Evolutionary conservation across 768 basidiomycete genomes (phyloP), one percentile per base, ranked within the genome.

Genomic region (Boletus vinaceobasis): DNA sequence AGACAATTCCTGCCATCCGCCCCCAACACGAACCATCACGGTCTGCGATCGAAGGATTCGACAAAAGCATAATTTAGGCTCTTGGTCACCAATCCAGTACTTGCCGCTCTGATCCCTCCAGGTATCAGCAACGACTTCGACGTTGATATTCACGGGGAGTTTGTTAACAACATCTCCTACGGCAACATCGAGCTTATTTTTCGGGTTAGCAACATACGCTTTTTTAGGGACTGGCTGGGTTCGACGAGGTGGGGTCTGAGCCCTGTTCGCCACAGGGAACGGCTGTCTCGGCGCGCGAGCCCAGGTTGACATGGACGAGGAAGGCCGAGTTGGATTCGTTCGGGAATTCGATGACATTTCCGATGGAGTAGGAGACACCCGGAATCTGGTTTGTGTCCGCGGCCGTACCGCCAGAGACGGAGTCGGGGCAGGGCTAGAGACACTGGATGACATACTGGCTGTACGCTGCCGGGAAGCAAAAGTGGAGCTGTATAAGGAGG

Each of bases 11-110:
- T 83, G 76, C 94, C 94, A 98, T 17, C 95, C 95, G 35, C 95
- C 95, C 27, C 94, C 94, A 14, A 97, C 92, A 55, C 94, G 83
- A 42, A 98, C 94, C 94, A 97, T 97, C 58, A 96, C 93, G 0
- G 90, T 93, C 63, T 93, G 89, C 1, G 89, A 93, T 11, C 93
- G 85, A 27, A 96, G 73, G 43, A 96, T 96, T 27, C 94, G 82
- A 69, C 93, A 93, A 70, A 93, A 96, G 70, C 92, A 95, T 32
- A 96, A 75, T 69, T 86, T 93, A 7, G 92, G 84, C 48, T 95
- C 91, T 61, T 91, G 84, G 60, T 92, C 87, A 14, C 95, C 95
- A 61, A 96, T 97, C 93, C 92, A 96, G 65, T 95, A 94, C 65
- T 94, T 93, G 19, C 93, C 93, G 57, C 92, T 93, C 71, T 90